phyloP scores from a whole-genome alignment of 2,329 filamentous ascomycete genomes.

The Fusarium sororula region DNA sequence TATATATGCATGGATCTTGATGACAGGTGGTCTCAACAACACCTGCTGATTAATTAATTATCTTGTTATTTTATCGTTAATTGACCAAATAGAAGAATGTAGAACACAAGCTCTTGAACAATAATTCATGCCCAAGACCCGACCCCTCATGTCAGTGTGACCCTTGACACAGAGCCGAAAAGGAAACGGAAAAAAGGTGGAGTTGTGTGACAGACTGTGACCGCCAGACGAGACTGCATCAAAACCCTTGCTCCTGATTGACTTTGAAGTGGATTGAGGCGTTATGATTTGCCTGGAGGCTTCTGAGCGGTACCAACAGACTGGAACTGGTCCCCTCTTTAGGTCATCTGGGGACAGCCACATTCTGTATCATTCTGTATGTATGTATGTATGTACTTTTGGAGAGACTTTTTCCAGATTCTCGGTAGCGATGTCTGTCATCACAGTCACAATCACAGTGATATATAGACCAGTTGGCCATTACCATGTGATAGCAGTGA shows the following conservation, averaged over 20 bases:
- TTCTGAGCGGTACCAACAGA: conserved; percentile 10
- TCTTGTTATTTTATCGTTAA: rapidly evolving
- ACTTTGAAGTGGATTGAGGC: neutral
- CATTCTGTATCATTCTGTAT: neutral
- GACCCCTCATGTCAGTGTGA: neutral
- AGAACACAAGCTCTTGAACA: neutral
- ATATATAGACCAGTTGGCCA: neutral
- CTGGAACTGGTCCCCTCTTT: conserved; percentile 10
- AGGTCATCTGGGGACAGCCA: conserved; percentile 14
- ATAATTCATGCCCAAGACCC: neutral
- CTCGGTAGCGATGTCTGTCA: neutral
- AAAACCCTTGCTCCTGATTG: conserved; percentile 3
- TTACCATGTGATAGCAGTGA: neutral
- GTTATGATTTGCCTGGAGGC: conserved; percentile 6
- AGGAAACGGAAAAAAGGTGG: neutral
- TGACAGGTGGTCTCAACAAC: neutral
- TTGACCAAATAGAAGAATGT: neutral
- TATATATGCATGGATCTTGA: neutral
- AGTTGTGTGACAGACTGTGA: neutral
- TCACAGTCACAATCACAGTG: neutral
- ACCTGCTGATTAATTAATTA: too few species aligned
- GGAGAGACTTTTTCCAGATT: neutral
- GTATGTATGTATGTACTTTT: neutral
- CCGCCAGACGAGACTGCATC: neutral
- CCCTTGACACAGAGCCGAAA: neutral